Conservation (phyloP, 495 filamentous ascomycete genomes). For the Xylaria flabelliformis region DNA sequence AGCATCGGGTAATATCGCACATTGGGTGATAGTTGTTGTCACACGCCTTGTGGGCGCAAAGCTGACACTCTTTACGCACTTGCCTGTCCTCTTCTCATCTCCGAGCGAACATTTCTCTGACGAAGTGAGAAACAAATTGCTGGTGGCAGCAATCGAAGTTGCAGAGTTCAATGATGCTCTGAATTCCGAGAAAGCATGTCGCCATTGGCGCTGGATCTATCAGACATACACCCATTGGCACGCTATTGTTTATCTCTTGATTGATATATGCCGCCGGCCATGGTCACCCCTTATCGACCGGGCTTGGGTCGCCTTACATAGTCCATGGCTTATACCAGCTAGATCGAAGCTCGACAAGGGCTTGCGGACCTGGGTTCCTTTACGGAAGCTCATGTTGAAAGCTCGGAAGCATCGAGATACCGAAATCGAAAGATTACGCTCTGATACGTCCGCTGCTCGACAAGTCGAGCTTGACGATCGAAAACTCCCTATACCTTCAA, state of each 20-base stretch:
- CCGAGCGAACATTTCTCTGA: constrained; percentile 42
- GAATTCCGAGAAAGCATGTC: constrained; percentile 52
- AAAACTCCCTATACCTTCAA: constrained; percentile 41
- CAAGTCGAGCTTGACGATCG: constrained; percentile 44
- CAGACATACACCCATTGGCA: constrained; percentile 69
- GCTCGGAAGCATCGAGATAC: constrained; percentile 53
- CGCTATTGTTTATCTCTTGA: constrained; percentile 57
- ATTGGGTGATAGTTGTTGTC: constrained; percentile 53
- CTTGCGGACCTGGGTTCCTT: constrained; percentile 58
- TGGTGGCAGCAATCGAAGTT: constrained; percentile 58
- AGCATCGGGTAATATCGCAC: constrained; percentile 44
- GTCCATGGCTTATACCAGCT: constrained; percentile 52
- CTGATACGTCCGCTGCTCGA: constrained; percentile 38
- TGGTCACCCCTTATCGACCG: constrained; percentile 59
- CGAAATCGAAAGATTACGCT: constrained; percentile 48
- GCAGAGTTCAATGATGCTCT: constrained; percentile 62
- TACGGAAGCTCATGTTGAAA: constrained; percentile 59
- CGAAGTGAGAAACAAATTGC: constrained; percentile 46
- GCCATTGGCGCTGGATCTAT: constrained; percentile 66
- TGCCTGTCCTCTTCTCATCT: constrained; percentile 47
- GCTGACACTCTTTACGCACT: constrained; percentile 53
- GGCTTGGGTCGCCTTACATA: constrained; percentile 62
- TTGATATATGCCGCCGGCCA: constrained; percentile 57
- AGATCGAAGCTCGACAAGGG: constrained; percentile 47
- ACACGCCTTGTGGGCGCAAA: constrained; percentile 53